Evolutionary conservation across 768 basidiomycete species (phyloP), one percentile per base, ranked within the genome.

Genomic region (Pseudohyphozyma bogoriensis): DNA sequence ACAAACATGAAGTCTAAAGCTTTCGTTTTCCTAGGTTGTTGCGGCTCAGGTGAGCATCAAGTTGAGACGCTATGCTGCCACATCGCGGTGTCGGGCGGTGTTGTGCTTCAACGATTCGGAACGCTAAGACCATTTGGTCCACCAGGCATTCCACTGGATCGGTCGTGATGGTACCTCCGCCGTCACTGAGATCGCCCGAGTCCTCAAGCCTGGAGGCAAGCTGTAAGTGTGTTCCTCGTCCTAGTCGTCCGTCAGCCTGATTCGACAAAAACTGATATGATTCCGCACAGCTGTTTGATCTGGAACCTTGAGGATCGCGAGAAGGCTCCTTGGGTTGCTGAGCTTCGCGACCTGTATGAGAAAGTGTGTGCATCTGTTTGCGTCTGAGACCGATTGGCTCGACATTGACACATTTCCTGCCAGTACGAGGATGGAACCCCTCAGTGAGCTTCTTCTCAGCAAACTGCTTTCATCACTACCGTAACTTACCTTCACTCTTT

Each of bases 241-340:
- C n/a, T n/a, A n/a, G n/a, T n/a, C n/a, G n/a, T n/a, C n/a, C n/a
- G n/a, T n/a, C n/a, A n/a, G n/a, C n/a, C n/a, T n/a, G n/a, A n/a
- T n/a, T n/a, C n/a, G n/a, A n/a, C n/a, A n/a, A n/a, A n/a, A n/a
- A n/a, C n/a, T n/a, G n/a, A n/a, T n/a, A n/a, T n/a, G n/a, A n/a
- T n/a, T n/a, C n/a, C n/a, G n/a, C n/a, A n/a, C n/a, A n/a, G n/a
- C n/a, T n/a, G n/a, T n/a, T 78, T 88, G 58, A 82, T 92, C 51
- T 96, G 92, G 92, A 96, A 95, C 74, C 76, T 92, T 33, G 92
- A 95, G 73, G 84, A 89, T 73, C 77, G 85, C 84, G 83, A 60
- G 49, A 32, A n/a, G n/a, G n/a, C 49, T 52, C 26, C 47, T 22
- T 92, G 88, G 88, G 85, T 89, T 45, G 83, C 79, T 1, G 77